Evolutionary conservation across 176 grass and related monocot genomes (phyloP).

Genomic region (Panicum miliaceum): DNA sequence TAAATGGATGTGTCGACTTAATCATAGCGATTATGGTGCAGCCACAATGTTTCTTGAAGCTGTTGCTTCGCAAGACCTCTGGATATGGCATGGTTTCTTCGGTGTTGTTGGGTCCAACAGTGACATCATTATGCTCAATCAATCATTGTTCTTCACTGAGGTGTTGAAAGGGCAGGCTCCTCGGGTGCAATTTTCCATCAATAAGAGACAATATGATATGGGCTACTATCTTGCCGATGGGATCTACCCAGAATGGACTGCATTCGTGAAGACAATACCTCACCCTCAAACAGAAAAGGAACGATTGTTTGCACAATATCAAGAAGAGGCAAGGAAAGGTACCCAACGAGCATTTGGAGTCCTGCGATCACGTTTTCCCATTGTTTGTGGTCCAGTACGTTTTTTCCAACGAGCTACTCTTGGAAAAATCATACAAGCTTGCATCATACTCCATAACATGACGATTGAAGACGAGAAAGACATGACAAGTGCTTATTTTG

Average conservation of each 20-base stretch:
- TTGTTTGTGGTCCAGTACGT: constrained; percentile 30
- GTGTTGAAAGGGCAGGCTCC: constrained; percentile 34
- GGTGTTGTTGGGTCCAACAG: constrained; percentile 36
- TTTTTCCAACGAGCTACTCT: constrained; percentile 26
- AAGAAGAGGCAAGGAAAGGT: constrained; percentile 34
- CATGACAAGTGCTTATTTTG: constrained; percentile 32
- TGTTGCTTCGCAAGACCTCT: constrained; percentile 40
- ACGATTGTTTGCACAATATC: constrained; percentile 24
- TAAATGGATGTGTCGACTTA: constrained; percentile 45
- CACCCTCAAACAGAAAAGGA: constrained; percentile 45
- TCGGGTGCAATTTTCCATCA: constrained; percentile 31
- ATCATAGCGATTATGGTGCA: constrained; percentile 28
- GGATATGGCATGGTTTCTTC: constrained; percentile 49
- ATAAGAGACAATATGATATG: constrained; percentile 24
- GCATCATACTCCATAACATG: constrained; percentile 51
- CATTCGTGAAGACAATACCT: constrained; percentile 32
- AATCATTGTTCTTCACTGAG: constrained; percentile 10
- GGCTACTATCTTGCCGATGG: constrained; percentile 36
- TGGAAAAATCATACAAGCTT: constrained; percentile 44
- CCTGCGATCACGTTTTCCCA: constrained; percentile 38
- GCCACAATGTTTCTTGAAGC: constrained; percentile 40
- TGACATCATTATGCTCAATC: constrained; percentile 37
- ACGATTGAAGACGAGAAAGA: constrained; percentile 44
- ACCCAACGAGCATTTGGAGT: constrained; percentile 12
- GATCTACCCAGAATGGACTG: constrained; percentile 39